Conservation (phyloP, 805 yeast species). For the Saturnispora dispora region DNA sequence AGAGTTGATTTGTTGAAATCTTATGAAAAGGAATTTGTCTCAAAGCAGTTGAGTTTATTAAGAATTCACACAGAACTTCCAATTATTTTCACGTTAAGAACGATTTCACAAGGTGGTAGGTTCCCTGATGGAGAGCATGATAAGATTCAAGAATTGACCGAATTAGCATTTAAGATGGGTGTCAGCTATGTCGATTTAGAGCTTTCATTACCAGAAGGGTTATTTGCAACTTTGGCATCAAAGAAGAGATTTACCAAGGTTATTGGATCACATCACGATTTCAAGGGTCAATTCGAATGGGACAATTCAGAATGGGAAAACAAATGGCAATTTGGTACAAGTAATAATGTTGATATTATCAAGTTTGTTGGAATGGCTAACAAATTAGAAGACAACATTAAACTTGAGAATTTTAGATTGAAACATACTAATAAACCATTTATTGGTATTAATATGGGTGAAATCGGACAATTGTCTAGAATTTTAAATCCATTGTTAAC, state of each 20-base stretch:
- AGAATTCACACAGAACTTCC: constrained; percentile 63
- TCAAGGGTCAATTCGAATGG: constrained; percentile 57
- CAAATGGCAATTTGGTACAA: constrained; percentile 57
- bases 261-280: constrained; percentile 80
- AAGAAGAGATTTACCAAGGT: constrained; percentile 55
- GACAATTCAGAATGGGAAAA: constrained; percentile 62
- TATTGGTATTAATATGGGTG: constrained; percentile 78
- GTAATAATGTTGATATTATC: constrained; percentile 60
- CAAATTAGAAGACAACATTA: constrained; percentile 55
- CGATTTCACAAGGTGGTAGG: constrained; percentile 71
- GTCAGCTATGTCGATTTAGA: constrained; percentile 78
- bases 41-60: constrained; percentile 61
- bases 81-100: constrained; percentile 72
- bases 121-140: constrained; percentile 53
- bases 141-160: constrained; percentile 41
- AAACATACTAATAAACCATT: constrained; percentile 51
- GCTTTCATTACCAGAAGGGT: constrained; percentile 51
- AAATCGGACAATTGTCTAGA: constrained; percentile 66
- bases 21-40: constrained; percentile 46
- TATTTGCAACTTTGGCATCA: constrained; percentile 43
- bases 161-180: constrained; percentile 65
- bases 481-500: constrained; percentile 69
- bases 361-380: constrained; percentile 79
- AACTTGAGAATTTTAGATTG: constrained; percentile 59
- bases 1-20: constrained; percentile 63